Evolutionary conservation across 805 yeast species (phyloP), one percentile per base, ranked within the genome.

Genomic region (Yarrowia bubula): DNA sequence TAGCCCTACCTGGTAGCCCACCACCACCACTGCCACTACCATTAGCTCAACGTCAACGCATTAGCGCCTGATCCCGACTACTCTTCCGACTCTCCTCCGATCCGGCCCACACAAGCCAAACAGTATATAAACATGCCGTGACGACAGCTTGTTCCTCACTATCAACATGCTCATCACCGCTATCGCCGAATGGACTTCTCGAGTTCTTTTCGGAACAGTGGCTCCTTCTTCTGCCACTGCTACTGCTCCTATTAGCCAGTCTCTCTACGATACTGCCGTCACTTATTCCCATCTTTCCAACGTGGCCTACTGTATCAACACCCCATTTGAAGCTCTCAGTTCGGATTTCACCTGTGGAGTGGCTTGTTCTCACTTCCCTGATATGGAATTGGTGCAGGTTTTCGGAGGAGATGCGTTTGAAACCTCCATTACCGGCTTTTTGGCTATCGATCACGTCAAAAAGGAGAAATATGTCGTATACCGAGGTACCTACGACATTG

Each of bases 401-500:
- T 48, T 48, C 11, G 53, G 53, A 4, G 53, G 53, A 7, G 13
- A 48, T 4, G 7, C 6, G 4, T 48, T 35, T 17, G 41, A 35
- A 15, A 48, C 55, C 31, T 48, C 55, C 17, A 48, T 35, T 8
- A 48, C 55, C 13, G 55, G 55, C 4, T 48, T 17, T 13, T 31
- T 48, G 15, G 39, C 53, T 17, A 48, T 48, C 11, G 53, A 48
- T 15, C 53, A 48, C 7, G 39, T 32, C 28, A 48, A 48, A 33
- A 48, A 48, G 39, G 53, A 48, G 22, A 48, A 48, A 33, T 48
- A 48, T 7, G 53, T 48, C 8, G 53, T 51, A 6, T 51, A 37
- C 58, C 43, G 58, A 38, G 58, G 58, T 11, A 51, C 58, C 17
- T 51, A 22, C 43, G 43, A 38, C 11, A 22, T 51, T 7, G 43